Base-by-base conservation (phyloP, 257 asterid genomes). In the Thymus quinquecostatus region DNA sequence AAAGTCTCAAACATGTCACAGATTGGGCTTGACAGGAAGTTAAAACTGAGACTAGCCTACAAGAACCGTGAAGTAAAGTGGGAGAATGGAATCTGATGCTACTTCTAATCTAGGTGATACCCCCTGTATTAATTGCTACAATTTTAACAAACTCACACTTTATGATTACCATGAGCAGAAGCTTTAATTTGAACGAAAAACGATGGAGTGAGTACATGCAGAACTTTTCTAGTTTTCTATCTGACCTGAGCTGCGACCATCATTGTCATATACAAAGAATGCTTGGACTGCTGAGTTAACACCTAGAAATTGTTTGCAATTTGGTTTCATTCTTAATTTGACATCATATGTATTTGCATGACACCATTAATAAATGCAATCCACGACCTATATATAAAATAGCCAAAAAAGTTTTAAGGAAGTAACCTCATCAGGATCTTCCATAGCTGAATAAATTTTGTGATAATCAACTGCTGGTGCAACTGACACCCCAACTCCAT, bases 401-500 rank as follows among this genome's bases (percentile, higher is more conserved):
- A 33, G 56, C 5, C 38, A 54, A 29, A 54, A 69, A 44, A 2
- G 2, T 40, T 41, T 33, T 43, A 55, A 44, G 64, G 69, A 49
- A 68, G 71, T 77, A 70, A 92, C 98, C 98, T 86, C 87, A 82
- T 85, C 96, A 71, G 84, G 77, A 81, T 86, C 84, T 73, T 81
- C 85, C 57, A 71, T 65, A 57, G 91, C 73, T 57, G 88, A 78
- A 72, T 86, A 75, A n/a, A 84, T 40, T 71, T 86, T 87, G 66
- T 78, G 64, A 71, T 78, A 86, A 74, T 74, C 80, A 75, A 92
- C 77, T 69, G 71, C 72, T 10, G 88, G 86, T 41, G 81, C 96
- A 75, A 80, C 87, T 21, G 98, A 92, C 76, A 92, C 34, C 81
- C 98, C 98, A 75, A 76, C 77, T 41, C 98, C 98, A 78, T 92